phyloP scores from a whole-genome alignment of 2,329 filamentous ascomycete genomes.

The Fusarium drepaniforme region DNA sequence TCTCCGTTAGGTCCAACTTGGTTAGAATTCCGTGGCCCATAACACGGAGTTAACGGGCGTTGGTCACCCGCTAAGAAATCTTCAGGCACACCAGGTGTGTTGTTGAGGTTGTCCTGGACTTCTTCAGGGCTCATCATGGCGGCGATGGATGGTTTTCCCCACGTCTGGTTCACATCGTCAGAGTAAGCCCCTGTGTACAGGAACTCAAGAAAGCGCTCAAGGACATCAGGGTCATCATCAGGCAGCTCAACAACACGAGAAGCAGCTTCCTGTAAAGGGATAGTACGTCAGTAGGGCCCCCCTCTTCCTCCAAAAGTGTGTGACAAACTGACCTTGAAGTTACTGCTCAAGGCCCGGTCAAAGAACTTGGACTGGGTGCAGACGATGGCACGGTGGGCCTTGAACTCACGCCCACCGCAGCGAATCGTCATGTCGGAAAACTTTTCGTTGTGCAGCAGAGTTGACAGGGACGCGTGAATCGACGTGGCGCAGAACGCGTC shows the following conservation, averaged over 20 bases:
- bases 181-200: constrained; percentile 44
- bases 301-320: no score
- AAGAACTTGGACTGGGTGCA: constrained; percentile 52
- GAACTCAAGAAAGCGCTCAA: constrained; percentile 47
- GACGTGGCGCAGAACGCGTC: constrained; percentile 13
- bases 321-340: constrained; percentile 43
- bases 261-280: constrained; percentile 28
- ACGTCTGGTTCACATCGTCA: constrained; percentile 6
- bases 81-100: constrained; percentile 3
- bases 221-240: constrained; percentile 44
- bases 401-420: constrained; percentile 47
- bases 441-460: constrained; percentile 27
- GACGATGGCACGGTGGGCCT: constrained; percentile 50
- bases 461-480: not conserved
- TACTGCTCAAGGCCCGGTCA: constrained; percentile 40
- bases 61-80: not conserved
- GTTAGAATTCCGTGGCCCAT: not conserved
- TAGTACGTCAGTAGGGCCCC: not conserved
- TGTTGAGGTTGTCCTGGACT: constrained; percentile 7
- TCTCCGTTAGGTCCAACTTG: not conserved
- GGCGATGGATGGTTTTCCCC: not conserved
- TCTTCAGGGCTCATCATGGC: not conserved
- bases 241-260: constrained; percentile 40
- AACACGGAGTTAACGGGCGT: not conserved
- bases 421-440: constrained; percentile 50